A percentile compares a stretch with the other conserved stretches of the same genome.
These are phyloP conservation scores for Nothopassalora personata DNA, from an alignment of 2,329 filamentous ascomycete genomes.

Conservation along the genomic window DNA sequence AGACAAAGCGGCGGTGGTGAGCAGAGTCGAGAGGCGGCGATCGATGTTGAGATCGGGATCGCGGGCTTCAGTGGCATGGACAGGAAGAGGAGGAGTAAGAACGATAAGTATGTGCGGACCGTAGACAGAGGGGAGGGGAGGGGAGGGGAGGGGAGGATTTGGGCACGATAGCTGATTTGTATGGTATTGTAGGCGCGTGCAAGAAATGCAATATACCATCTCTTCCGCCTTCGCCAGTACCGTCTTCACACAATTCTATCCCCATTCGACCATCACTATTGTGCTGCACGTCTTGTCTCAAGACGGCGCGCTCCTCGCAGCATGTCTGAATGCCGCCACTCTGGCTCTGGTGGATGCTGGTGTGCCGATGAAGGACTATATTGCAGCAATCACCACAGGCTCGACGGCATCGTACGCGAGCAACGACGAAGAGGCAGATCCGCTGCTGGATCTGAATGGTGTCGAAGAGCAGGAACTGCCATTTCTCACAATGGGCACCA, in stretches of 20 bases:
- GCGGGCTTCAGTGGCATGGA: constrained; percentile 87
- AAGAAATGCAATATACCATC: constrained; percentile 76
- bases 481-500: constrained; percentile 76
- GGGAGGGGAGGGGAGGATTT: not conserved
- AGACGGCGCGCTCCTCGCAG: constrained; percentile 84
- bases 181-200: constrained; percentile 56
- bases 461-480: constrained; percentile 84
- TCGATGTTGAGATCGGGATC: constrained; percentile 76
- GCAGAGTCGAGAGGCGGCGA: constrained; percentile 54
- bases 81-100: constrained; percentile 66
- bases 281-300: constrained; percentile 82
- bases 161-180: constrained; percentile 8
- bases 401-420: constrained; percentile 61
- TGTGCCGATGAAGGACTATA: constrained; percentile 89
- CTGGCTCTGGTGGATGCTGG: constrained; percentile 91
- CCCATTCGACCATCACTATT: constrained; percentile 77
- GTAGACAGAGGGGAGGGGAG: not conserved
- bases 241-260: constrained; percentile 82
- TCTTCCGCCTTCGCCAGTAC: constrained; percentile 69
- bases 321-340: constrained; percentile 84
- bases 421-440: constrained; percentile 67
- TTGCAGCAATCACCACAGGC: constrained; percentile 82
- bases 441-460: constrained; percentile 71
- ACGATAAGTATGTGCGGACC: constrained; percentile 62
- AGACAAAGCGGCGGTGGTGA: constrained; percentile 44